These are phyloP conservation scores for Tulasnella sp. DNA, from an alignment of 768 basidiomycete genomes.

Conservation along the genomic window DNA sequence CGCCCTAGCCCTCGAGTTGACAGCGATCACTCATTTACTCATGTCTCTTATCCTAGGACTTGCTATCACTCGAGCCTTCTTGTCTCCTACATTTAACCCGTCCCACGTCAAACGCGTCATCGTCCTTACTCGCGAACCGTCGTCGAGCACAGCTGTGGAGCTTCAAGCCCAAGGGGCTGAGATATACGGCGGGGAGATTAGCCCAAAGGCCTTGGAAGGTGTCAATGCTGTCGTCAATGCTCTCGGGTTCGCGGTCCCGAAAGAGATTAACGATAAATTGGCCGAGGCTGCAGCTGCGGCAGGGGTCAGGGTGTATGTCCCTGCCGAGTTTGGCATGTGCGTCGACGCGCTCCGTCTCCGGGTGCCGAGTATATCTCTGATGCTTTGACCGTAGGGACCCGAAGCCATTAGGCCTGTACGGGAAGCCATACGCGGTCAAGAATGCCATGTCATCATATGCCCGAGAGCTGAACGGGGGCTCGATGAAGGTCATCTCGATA, in stretches of 20 bases:
- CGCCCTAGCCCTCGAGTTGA: not conserved
- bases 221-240: constrained; percentile 2
- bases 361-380: not conserved
- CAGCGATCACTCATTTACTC: not conserved
- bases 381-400: not conserved
- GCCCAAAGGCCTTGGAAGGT: not conserved
- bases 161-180: not conserved
- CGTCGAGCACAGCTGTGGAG: not conserved
- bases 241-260: not conserved
- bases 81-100: not conserved
- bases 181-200: not conserved
- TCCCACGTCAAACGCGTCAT: not conserved
- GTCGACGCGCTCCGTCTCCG: not conserved
- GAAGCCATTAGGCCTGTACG: not conserved
- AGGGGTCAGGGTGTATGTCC: constrained; percentile 14
- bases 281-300: not conserved
- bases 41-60: not conserved
- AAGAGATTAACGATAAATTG: not conserved
- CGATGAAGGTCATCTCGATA: not conserved
- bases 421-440: not conserved
- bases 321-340: constrained; percentile 5
- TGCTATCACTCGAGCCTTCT: not conserved
- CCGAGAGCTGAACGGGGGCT: not conserved
- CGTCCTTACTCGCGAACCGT: not conserved
- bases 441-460: not conserved